phyloP scores from a whole-genome alignment of 208 protist species.

The Wallacemonas sp. region DNA sequence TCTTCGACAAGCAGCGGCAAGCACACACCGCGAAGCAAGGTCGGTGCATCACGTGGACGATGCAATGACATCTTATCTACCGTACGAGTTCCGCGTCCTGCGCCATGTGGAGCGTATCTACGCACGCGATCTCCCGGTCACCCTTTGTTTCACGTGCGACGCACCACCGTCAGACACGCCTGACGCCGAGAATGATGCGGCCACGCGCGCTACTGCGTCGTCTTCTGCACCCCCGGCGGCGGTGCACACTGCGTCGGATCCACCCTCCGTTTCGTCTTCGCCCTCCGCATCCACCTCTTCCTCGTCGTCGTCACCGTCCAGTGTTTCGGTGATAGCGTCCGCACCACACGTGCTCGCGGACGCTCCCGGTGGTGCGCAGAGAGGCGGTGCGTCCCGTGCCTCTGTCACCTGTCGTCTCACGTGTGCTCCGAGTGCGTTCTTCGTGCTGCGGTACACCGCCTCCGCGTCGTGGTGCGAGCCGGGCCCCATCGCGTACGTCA shows the following conservation, averaged over 20 bases:
- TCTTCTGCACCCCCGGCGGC: no score
- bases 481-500: conserved; percentile 40
- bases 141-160: neutral
- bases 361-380: no score
- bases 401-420: neutral
- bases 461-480: neutral
- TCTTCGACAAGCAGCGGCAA: neutral
- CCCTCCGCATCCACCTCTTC: no score
- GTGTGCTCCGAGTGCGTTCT: neutral
- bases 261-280: no score
- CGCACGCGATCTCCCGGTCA: conserved; percentile 28
- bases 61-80: conserved; percentile 20
- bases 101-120: conserved; percentile 35
- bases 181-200: no score
- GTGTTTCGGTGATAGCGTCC: no score
- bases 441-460: neutral
- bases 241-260: no score
- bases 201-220: neutral
- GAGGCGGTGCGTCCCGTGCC: no score
- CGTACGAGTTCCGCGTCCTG: conserved; percentile 34
- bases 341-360: no score
- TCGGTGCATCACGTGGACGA: no score
- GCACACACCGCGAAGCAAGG: neutral
- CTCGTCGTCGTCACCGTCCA: no score
- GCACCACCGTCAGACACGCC: no score